Conservation (phyloP, 768 basidiomycete species). For the Mycena rebaudengoi region DNA sequence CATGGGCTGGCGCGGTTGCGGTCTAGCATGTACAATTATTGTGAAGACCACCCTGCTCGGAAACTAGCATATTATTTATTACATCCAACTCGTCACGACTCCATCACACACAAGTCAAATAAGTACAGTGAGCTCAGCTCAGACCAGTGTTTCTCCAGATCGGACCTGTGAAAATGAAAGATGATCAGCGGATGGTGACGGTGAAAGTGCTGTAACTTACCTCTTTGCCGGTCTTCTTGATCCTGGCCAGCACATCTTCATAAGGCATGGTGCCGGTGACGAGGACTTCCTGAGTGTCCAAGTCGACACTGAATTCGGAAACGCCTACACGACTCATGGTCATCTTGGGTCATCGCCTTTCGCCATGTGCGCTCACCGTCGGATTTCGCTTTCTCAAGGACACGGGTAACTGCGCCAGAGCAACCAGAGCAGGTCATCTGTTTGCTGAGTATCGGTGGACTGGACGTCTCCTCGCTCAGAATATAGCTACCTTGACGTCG, state of each 20-base stretch:
- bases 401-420: slow-evolving; percentile 82
- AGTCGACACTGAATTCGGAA: slow-evolving; percentile 62
- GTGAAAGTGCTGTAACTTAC: slow-evolving; percentile 45
- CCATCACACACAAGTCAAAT: background rate
- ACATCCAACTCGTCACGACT: no score
- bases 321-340: slow-evolving; percentile 52
- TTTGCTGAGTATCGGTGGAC: background rate
- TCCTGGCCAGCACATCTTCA: slow-evolving; percentile 73
- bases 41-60: no score
- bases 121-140: slow-evolving; percentile 18
- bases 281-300: slow-evolving; percentile 76
- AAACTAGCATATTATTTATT: no score
- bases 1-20: no score
- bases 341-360: background rate
- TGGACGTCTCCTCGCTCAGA: background rate
- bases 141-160: slow-evolving; percentile 57
- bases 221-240: slow-evolving; percentile 94
- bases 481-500: slow-evolving; percentile 74
- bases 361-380: slow-evolving; percentile 38
- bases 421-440: slow-evolving; percentile 92
- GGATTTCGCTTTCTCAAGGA: slow-evolving; percentile 72
- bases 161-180: slow-evolving; percentile 37
- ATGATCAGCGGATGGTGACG: background rate
- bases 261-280: slow-evolving; percentile 70
- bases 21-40: no score